Evolutionary conservation across 345 rosid species (phyloP).

Genomic region (Limnanthes douglasii): DNA sequence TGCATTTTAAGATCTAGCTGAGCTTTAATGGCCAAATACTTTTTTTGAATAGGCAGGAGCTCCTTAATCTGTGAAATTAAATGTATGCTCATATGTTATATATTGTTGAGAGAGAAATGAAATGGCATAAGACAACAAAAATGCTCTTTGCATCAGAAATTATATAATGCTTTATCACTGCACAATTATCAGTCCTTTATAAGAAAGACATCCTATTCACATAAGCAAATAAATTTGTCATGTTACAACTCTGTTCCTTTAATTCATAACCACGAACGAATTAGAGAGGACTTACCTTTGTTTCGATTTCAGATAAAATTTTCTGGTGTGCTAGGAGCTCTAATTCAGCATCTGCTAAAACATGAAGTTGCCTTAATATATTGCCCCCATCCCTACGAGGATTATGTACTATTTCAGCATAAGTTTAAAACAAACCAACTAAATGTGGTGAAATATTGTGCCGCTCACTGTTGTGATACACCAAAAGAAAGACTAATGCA

Average conservation of each 20-base stretch:
- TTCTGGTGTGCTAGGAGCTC: conserved; percentile 50
- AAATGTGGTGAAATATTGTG: conserved; percentile 5
- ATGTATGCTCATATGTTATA: too few relatives aligned
- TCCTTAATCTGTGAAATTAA: conserved; percentile 56
- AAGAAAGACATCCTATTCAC: too few relatives aligned
- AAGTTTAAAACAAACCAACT: background rate
- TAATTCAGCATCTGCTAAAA: conserved; percentile 67
- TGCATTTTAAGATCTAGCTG: conserved; percentile 78
- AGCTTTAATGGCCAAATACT: conserved; percentile 46
- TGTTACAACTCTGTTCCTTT: too few relatives aligned
- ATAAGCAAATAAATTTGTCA: too few relatives aligned
- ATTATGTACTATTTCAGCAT: conserved; percentile 4
- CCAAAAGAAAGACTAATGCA: conserved; percentile 1
- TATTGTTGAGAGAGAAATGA: conserved; percentile 1
- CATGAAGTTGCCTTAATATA: conserved; percentile 69
- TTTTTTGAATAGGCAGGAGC: conserved; percentile 61
- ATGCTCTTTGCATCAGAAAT: background rate
- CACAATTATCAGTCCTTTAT: background rate
- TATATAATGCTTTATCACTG: conserved; percentile 1
- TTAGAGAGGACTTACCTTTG: conserved; percentile 34
- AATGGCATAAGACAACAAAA: conserved; percentile 3
- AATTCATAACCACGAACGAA: too few relatives aligned
- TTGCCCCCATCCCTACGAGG: conserved; percentile 68
- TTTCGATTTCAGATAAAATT: conserved; percentile 58
- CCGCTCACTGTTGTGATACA: conserved; percentile 1